A percentile compares a stretch with the other conserved stretches of the same genome.
phyloP scores from a whole-genome alignment of 192 early-diverging fungal species.

The Lobulomyces angularis region DNA sequence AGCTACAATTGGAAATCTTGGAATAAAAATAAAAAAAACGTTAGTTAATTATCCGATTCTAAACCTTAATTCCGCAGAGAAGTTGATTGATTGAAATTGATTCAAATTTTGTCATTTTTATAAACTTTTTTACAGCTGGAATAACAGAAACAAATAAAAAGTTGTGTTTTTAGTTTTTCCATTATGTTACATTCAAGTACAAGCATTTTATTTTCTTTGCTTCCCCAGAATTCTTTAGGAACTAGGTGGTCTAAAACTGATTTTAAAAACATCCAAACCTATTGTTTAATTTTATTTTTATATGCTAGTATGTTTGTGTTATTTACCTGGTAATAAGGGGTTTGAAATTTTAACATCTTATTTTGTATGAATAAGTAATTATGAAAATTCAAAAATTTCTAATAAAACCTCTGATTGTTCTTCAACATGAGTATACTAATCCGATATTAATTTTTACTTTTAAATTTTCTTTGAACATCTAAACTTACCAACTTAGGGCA shows the following conservation, averaged over 20 bases:
- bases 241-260: conserved; percentile 37
- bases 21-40: conserved; percentile 6
- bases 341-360: no score
- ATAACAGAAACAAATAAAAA: not conserved
- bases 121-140: conserved; percentile 36
- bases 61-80: conserved; percentile 41
- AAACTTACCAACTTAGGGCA: no score
- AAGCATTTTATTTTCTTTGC: conserved; percentile 35
- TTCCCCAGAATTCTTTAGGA: conserved; percentile 52
- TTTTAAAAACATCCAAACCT: conserved; percentile 36
- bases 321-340: no score
- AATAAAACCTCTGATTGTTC: no score
- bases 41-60: conserved; percentile 11
- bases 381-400: no score
- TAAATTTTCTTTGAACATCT: no score
- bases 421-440: no score
- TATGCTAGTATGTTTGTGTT: no score
- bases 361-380: no score
- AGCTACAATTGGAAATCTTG: not conserved
- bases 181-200: conserved; percentile 39
- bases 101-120: conserved; percentile 48
- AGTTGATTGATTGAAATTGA: conserved; percentile 39
- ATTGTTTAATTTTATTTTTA: not conserved
- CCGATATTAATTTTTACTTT: no score
- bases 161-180: not conserved